These are phyloP conservation scores for Ophiocordyceps sinensis DNA, from an alignment of 2,329 filamentous ascomycete genomes.

Conservation along the genomic window DNA sequence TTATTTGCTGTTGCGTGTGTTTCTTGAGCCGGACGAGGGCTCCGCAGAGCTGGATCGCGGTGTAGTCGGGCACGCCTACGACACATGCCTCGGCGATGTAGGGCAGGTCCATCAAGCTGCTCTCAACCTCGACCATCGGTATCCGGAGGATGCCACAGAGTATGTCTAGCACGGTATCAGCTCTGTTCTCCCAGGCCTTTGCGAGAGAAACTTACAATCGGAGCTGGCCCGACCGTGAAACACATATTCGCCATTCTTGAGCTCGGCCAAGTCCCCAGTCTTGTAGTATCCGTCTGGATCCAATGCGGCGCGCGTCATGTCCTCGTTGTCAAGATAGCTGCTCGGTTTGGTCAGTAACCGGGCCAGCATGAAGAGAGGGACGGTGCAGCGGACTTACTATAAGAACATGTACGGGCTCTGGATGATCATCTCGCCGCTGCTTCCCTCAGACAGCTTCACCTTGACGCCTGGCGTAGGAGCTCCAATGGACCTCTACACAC, in stretches of 20 bases:
- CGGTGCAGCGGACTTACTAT: neutral
- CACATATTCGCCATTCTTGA: neutral
- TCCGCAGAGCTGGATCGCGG: neutral
- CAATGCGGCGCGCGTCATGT: neutral
- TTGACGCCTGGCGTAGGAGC: neutral
- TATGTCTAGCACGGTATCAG: neutral
- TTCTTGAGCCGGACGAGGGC: neutral
- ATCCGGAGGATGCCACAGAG: neutral
- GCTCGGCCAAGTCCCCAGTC: neutral
- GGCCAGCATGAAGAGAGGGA: neutral
- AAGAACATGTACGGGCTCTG: neutral
- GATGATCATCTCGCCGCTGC: neutral
- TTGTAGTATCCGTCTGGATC: neutral
- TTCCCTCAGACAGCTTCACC: neutral
- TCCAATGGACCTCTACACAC: neutral
- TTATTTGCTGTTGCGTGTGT: neutral
- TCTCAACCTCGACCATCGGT: neutral
- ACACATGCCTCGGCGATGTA: neutral
- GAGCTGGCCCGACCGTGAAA: neutral
- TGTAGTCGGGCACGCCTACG: neutral
- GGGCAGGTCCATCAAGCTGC: neutral
- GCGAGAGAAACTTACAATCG: neutral
- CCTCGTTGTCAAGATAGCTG: neutral
- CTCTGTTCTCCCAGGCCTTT: neutral
- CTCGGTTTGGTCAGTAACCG: neutral